A percentile compares a stretch with the other conserved stretches of the same genome.
Conservation (phyloP, 768 basidiomycete genomes). For the Sporobolomyces phaffii region DNA sequence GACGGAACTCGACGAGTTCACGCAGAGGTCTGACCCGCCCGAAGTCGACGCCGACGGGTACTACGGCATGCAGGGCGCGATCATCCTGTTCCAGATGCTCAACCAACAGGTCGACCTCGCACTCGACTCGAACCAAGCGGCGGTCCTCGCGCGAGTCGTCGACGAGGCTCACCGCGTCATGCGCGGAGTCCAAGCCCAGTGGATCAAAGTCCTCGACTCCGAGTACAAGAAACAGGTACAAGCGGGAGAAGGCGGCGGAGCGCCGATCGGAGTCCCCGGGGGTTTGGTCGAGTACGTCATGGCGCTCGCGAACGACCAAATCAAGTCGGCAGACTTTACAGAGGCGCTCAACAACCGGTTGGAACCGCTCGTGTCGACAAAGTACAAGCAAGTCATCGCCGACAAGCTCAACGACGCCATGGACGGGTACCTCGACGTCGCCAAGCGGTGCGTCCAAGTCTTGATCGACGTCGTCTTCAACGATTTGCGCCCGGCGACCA, state of each 20-base stretch:
- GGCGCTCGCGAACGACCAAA: constrained; percentile 93
- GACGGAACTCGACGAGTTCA: constrained; percentile 79
- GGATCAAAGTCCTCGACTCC: constrained; percentile 71
- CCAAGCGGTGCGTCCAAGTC: constrained; percentile 91
- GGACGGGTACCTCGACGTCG: constrained; percentile 95
- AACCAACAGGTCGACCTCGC: constrained; percentile 84
- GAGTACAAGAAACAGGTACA: constrained; percentile 84
- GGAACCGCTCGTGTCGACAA: constrained; percentile 85
- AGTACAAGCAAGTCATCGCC: constrained; percentile 74
- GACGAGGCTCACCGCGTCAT: constrained; percentile 83
- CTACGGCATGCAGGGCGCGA: constrained; percentile 84
- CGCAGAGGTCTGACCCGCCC: constrained; percentile 71
- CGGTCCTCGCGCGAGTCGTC: constrained; percentile 83
- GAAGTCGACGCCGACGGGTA: constrained; percentile 81
- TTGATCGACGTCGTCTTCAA: constrained; percentile 93
- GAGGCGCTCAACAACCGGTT: constrained; percentile 78
- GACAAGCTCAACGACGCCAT: constrained; percentile 91
- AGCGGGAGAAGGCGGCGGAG: constrained; percentile 49
- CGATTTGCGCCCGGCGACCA: constrained; percentile 81
- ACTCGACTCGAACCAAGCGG: constrained; percentile 89
- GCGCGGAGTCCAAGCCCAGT: constrained; percentile 77
- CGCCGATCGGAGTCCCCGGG: constrained; percentile 71
- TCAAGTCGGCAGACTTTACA: constrained; percentile 89
- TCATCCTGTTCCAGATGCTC: constrained; percentile 96
- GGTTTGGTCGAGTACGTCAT: constrained; percentile 94